Conservation (phyloP, 2,329 filamentous ascomycete species). For the Alternaria metachromatica region DNA sequence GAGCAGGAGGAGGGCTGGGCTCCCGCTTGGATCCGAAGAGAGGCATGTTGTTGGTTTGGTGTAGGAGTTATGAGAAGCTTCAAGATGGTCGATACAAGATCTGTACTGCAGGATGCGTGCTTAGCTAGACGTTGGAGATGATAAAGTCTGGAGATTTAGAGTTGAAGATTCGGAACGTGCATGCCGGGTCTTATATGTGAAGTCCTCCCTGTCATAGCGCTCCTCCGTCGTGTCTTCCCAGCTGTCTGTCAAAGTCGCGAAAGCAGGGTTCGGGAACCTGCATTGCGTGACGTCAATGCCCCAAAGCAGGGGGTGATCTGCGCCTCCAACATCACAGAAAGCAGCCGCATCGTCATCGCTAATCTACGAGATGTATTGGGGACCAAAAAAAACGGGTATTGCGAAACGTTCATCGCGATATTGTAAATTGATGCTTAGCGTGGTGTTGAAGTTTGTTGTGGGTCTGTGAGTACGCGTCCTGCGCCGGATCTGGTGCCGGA, state of each 20-base stretch:
- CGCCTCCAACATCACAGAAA: constrained; percentile 1
- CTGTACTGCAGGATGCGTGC: background rate
- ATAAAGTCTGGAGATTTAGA: background rate
- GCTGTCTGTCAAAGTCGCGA: background rate
- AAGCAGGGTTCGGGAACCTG: constrained; percentile 13
- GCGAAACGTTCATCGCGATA: background rate
- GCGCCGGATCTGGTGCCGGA: constrained; percentile 2
- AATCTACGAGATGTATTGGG: background rate
- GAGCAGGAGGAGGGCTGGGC: constrained; percentile 31
- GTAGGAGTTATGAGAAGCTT: background rate
- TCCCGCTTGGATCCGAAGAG: constrained; percentile 43
- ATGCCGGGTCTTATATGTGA: constrained; percentile 4
- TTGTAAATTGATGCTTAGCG: background rate
- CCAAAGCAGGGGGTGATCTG: constrained; percentile 11
- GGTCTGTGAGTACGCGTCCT: constrained; percentile 11
- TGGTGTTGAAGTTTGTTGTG: constrained; percentile 17
- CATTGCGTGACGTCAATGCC: constrained; percentile 24
- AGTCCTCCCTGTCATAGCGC: background rate
- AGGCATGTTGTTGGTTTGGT: constrained; percentile 34
- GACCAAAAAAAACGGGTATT: background rate
- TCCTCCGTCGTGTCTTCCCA: background rate
- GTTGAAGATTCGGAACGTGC: background rate
- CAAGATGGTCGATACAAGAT: background rate
- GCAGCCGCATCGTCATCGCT: constrained; percentile 13
- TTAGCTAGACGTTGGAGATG: background rate